A percentile compares a stretch with the other conserved stretches of the same genome.
Evolutionary conservation across 306 rosid species (phyloP).

Genomic region (Oemleria cerasiformis): DNA sequence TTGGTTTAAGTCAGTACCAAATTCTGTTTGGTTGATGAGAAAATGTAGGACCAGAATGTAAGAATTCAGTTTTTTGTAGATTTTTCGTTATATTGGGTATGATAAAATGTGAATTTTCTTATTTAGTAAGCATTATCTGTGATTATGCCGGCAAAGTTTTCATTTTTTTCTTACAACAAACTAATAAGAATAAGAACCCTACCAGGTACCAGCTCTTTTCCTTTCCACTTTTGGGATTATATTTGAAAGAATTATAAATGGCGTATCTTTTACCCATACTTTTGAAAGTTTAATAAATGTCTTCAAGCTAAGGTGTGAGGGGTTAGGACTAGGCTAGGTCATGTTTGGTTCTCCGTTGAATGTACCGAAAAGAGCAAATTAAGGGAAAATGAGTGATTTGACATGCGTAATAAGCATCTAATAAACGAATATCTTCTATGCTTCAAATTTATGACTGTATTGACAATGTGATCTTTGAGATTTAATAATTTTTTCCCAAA

Average conservation of each 20-base stretch:
- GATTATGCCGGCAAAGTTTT: neutral
- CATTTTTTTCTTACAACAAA: neutral
- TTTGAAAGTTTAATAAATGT: neutral
- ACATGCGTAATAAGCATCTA: neutral
- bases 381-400: neutral
- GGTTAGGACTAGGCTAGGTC: neutral
- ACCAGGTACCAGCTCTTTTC: neutral
- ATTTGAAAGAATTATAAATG: neutral
- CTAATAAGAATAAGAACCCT: neutral
- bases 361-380: neutral
- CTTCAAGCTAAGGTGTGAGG: neutral
- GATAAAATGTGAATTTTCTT: neutral
- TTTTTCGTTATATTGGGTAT: neutral
- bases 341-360: neutral
- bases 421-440: neutral
- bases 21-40: neutral
- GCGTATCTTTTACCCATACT: neutral
- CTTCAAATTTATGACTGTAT: neutral
- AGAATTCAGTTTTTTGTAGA: neutral
- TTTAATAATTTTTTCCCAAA: neutral
- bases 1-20: neutral
- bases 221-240: neutral
- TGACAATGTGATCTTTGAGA: neutral
- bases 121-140: conserved; percentile 1
- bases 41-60: neutral